Base-by-base conservation (phyloP, 2,329 filamentous ascomycete genomes). In the Fusarium musae region DNA sequence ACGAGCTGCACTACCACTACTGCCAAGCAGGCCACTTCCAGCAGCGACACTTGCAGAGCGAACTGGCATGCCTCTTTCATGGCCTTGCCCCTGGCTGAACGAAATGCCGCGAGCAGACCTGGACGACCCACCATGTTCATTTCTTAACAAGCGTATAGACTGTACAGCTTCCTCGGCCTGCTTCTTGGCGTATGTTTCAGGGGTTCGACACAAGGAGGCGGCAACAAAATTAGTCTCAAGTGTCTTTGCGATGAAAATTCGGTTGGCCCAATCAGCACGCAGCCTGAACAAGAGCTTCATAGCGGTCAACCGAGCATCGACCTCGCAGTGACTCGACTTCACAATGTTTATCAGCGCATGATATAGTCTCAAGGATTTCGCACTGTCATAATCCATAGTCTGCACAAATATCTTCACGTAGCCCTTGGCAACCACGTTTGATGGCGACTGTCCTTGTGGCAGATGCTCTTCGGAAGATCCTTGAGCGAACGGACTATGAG, bases 201-300 rank as follows among this genome's bases (percentile, higher is more conserved):
- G 87, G 0, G 88, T 91, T 42, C 94, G 91, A 74, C 90, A 92
- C 15, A 97, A 84, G 11, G 92, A 87, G 21, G 90, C 87, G 34
- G 95, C 93, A 30, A 97, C 85, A 59, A 90, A 90, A 72, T 92
- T 90, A 34, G 91, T 92, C 79, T 97, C 94, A 4, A 92, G 90
- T 36, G 90, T 88, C 39, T 89, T 83, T 12, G 90, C 90, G 59
- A 97, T 85, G 65, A 92, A 94, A 8, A 98, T 88, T 49, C 91
- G 89, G 73, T 95, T 90, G 15, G 92, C 90, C 79, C 93, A 94
- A 81, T 97, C 94, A 28, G 94, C 94, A 66, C 95, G 90, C 36
- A 98, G 84, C 47, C 95, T 90, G 79, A 97, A 96, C 5, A 98
- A 84, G 47, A 96, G 83, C 77, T 93, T 94, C 85, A 95, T 89